A percentile compares a stretch with the other conserved stretches of the same genome.
phyloP scores from a whole-genome alignment of 371 early-diverging fungal genomes.

The Apophysomyces variabilis region DNA sequence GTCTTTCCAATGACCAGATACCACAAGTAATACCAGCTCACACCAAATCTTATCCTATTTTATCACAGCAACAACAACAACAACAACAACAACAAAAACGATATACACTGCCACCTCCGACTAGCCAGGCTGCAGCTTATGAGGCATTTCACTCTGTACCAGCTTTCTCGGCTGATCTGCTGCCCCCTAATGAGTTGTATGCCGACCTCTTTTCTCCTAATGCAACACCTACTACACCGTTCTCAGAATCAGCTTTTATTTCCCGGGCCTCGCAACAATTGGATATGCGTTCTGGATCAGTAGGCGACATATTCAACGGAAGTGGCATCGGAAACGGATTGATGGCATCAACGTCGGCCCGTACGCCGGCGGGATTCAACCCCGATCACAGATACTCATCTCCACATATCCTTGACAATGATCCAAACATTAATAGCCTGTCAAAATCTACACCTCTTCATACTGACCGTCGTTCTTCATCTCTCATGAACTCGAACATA shows the following conservation, averaged over 20 bases:
- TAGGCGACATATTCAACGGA: constrained; percentile 4
- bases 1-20: constrained; percentile 19
- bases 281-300: constrained; percentile 2
- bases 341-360: constrained; percentile 33
- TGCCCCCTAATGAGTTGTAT: constrained; percentile 43
- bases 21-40: constrained; percentile 21
- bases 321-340: constrained; percentile 18
- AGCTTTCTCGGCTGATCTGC: constrained; percentile 38
- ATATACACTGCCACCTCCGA: not conserved
- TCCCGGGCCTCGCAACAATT: not conserved
- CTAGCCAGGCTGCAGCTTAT: constrained; percentile 32
- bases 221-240: constrained; percentile 5
- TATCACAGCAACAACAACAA: constrained; percentile 27
- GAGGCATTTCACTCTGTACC: constrained; percentile 55
- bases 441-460: constrained; percentile 12
- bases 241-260: constrained; percentile 6
- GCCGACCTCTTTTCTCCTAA: constrained; percentile 10
- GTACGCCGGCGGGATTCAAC: constrained; percentile 37
- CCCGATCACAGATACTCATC: constrained; percentile 26
- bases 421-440: not conserved
- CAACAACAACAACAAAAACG: constrained; percentile 1
- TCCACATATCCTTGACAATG: constrained; percentile 14
- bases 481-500: constrained; percentile 15
- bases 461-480: constrained; percentile 22
- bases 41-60: constrained; percentile 26